A percentile compares a stretch with the other conserved stretches of the same genome.
Conservation (phyloP, 805 yeast genomes). For the Ogataea angusta region DNA sequence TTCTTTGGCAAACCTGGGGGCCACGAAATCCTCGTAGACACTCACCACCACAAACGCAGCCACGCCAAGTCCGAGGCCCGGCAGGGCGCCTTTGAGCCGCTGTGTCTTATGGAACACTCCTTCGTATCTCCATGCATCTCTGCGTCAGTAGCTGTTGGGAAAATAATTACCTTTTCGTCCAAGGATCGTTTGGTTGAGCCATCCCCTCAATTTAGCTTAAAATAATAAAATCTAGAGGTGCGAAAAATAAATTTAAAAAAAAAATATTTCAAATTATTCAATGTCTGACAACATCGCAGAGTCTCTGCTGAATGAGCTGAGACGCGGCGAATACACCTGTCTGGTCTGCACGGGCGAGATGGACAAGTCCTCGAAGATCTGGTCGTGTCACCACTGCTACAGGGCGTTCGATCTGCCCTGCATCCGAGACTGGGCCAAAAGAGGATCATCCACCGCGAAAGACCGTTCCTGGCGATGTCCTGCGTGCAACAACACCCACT, state of each 20-base stretch:
- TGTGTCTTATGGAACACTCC: slow-evolving; percentile 73
- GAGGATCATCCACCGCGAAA: slow-evolving; percentile 63
- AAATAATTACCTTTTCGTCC: slow-evolving; percentile 40
- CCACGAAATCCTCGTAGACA: slow-evolving; percentile 54
- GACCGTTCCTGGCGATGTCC: slow-evolving; percentile 83
- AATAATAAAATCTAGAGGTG: not conserved
- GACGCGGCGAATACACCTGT: slow-evolving; percentile 72
- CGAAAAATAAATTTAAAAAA: not conserved
- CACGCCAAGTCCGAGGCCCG: slow-evolving; percentile 76
- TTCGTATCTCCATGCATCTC: slow-evolving; percentile 90
- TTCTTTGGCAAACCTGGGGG: slow-evolving; percentile 3
- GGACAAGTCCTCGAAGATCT: slow-evolving; percentile 59
- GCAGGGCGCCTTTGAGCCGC: slow-evolving; percentile 69
- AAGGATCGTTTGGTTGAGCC: slow-evolving; percentile 38
- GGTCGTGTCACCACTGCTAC: slow-evolving; percentile 77
- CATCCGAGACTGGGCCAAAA: slow-evolving; percentile 79
- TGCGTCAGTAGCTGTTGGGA: slow-evolving; percentile 21
- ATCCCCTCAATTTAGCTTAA: slow-evolving; percentile 11
- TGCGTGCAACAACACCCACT: slow-evolving; percentile 55
- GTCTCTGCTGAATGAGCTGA: slow-evolving; percentile 54
- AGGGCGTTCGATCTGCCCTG: slow-evolving; percentile 86
- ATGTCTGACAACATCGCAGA: slow-evolving; percentile 11
- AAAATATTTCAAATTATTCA: not conserved
- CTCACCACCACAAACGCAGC: slow-evolving; percentile 69
- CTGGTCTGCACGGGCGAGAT: slow-evolving; percentile 86